Base-by-base conservation (phyloP, 768 basidiomycete species). In the Boletus vinaceobasis region DNA sequence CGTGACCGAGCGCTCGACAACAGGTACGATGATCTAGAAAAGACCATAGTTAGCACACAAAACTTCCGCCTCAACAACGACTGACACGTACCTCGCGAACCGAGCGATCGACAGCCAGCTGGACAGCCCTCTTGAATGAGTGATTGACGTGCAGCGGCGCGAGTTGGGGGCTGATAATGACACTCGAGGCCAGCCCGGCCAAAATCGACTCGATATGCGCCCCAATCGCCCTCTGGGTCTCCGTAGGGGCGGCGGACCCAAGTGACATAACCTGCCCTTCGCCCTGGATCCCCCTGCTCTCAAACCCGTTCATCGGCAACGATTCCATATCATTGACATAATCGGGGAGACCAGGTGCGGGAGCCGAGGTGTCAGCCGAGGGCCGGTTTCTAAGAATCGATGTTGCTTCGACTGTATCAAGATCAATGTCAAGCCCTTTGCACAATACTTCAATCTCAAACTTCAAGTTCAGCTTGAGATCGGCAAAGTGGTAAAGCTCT, bases 401-500 rank as follows among this genome's bases (percentile, higher is more conserved):
- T 6, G 93, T 87, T 3, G 90, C 87, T 66, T 96, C 91, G 43
- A 98, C 78, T 7, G 85, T 71, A 65, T 90, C 90, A 29, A 98
- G 80, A 63, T 93, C 87, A 60, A 99, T 83, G 29, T 92, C 86
- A 32, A 99, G 83, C 32, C 84, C 83, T 70, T 93, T 95, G 80
- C 96, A 98, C 19, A 98, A 76, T 37, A 98, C 87, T 72, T 99
- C 97, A 51, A 99, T 98, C 73, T 98, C 97, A 66, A 99, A 99
- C 73, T 98, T 98, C 68, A 94, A 81, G 68, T 98, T 97, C 52
- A 98, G 77, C 73, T 96, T 96, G 57, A 98, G 79, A 62, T 98
- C 95, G 5, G 93, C 96, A 64, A 88, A 95, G 68, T 95, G 91
- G 71, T 99, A 98, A n/a, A 99, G 81, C 69, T 99, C 97, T 42